Base-by-base conservation (phyloP, 805 yeast species). In the Myxozyma sirexii region DNA sequence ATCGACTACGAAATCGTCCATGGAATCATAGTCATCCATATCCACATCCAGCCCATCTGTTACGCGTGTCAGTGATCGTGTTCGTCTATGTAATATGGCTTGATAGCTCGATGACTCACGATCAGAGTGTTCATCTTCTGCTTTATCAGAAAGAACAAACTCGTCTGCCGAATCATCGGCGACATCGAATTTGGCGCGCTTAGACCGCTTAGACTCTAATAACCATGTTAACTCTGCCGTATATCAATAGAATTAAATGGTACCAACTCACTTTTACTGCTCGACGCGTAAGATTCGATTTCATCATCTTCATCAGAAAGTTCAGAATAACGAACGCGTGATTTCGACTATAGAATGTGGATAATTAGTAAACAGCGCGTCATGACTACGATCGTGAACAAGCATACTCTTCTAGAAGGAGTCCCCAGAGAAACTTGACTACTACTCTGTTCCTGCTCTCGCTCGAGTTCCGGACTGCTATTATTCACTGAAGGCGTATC, bases 131-230 rank as follows among this genome's bases (percentile, higher is more conserved):
- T 57, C 57, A 12, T 53, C 60, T 21, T 23, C n/a, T 13, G 48
- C 35, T 15, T 55, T 50, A 7, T 68, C 74, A n/a, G 72, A 78
- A 1, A 74, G 74, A 13, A 67, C 72, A 35, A 74, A 78, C 33
- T 76, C 79, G 43, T 70, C 74, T 17, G 68, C 75, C 21, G 70
- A 64, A 56, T 69, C 74, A 17, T 67, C 68, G 33, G 66, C 67
- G 27, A 64, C 67, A 7, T 17, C 29, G 38, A 60, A 62, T 53
- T 56, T 60, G 48, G 68, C 37, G 33, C 33, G 33, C 10, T 29
- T 29, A 29, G 6, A n/a, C 53, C 68, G 61, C 10, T 54, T 44
- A 8, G 54, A 29, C 19, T 47, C 64, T 60, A 33, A 15, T n/a
- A 26, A n/a, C 13, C 10, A 3, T n/a, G 55, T 39, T 51, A 42